phyloP scores from a whole-genome alignment of 371 early-diverging fungal species.

The Chytridium lagenaria region DNA sequence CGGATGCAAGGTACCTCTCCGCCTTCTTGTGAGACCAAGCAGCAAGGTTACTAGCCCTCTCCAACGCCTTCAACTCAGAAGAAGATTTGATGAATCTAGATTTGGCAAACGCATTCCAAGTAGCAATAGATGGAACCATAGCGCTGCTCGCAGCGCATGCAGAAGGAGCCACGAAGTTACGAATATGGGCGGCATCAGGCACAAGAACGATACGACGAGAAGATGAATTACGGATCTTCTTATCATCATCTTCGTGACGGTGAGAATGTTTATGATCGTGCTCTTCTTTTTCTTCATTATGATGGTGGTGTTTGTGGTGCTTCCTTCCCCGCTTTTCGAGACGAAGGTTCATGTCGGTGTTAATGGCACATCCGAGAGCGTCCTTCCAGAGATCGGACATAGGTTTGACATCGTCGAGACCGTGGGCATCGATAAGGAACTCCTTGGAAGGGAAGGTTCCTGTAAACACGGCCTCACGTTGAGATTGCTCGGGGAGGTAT shows the following conservation, averaged over 20 bases:
- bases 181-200: background rate
- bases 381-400: slow-evolving; percentile 19
- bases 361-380: background rate
- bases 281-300: background rate
- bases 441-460: slow-evolving; percentile 34
- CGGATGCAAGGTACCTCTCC: slow-evolving; percentile 16
- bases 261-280: background rate
- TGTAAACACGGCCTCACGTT: slow-evolving; percentile 43
- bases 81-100: slow-evolving; percentile 80
- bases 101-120: slow-evolving; percentile 66
- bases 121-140: background rate
- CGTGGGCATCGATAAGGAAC: slow-evolving; percentile 3
- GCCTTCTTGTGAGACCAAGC: slow-evolving; percentile 39
- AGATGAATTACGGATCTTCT: background rate
- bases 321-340: background rate
- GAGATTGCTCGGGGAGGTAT: slow-evolving; percentile 41
- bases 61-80: slow-evolving; percentile 74
- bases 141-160: background rate
- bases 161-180: background rate
- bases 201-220: background rate
- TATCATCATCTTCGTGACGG: background rate
- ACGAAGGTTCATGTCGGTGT: background rate
- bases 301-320: background rate
- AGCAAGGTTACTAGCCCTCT: slow-evolving; percentile 64
- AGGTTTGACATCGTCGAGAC: slow-evolving; percentile 25